Evolutionary conservation across 176 grass and related monocot species (phyloP), one percentile per base, ranked within the genome.

Genomic region (Puccinellia tenuiflora): DNA sequence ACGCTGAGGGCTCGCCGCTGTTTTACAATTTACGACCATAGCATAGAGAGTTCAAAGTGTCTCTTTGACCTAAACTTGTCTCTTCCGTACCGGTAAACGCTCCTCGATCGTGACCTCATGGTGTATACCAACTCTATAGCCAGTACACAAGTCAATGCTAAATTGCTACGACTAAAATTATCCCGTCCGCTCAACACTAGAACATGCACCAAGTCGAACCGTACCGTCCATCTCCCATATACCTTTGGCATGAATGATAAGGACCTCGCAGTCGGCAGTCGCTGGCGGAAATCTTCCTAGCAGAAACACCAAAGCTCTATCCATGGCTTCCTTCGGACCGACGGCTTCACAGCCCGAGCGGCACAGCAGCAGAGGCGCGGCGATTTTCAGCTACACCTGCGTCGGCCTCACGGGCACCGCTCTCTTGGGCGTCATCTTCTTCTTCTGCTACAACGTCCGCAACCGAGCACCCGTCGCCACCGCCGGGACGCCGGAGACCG

Each of bases 351-450:
- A 80, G n/a, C 15, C 47, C 21, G 2, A n/a, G 5, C 37, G 8
- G 2, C 16, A 1, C 5, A 1, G 7, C 30, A 48, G 25, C n/a
- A 30, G 7, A 40, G 87, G 82, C 2, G 76, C 87, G 38, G 1
- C 68, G 17, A 57, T 85, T 38, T 89, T 89, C 69, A 76, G 87
- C 82, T 85, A 81, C 82, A 81, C 70, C 68, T 89, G 87, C 60
- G 51, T 51, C 39, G 59, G 77, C 48, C 69, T 89, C 47, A 76
- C 82, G 7, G 68, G 76, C n/a, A 28, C 61, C 3, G 22, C 60
- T 30, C 18, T 89, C n/a, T 9, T 89, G 60, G 16, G 26, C 77
- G 69, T 89, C 87, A 0, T 76, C 60, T 1, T 68, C 60, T 89
- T 85, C 82, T 89, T 60, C 77, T 85, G 60, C 77, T 76, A 85